Evolutionary conservation across 495 filamentous ascomycete species (phyloP).

Genomic region (Tirmania nivea): DNA sequence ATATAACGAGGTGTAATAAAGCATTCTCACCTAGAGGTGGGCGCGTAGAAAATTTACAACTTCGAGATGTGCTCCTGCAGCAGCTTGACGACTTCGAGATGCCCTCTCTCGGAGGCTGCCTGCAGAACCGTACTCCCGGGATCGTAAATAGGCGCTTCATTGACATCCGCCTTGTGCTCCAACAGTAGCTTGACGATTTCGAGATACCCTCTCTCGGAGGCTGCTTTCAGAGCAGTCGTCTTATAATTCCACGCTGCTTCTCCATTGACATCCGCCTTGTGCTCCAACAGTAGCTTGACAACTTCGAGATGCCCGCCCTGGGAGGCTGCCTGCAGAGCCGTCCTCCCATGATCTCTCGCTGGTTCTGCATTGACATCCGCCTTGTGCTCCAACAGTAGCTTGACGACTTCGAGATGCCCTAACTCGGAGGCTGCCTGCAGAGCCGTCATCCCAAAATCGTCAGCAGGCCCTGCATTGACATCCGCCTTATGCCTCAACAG

Average conservation of each 20-base stretch:
- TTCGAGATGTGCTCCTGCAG: background rate
- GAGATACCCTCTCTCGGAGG: background rate
- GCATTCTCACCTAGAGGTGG: no score
- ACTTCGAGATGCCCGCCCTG: conserved; percentile 7
- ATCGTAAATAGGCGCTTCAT: no score
- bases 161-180: background rate
- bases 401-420: background rate
- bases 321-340: conserved; percentile 2
- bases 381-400: background rate
- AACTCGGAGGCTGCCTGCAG: conserved; percentile 1
- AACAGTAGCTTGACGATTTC: background rate
- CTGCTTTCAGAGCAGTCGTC: background rate
- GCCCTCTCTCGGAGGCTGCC: background rate
- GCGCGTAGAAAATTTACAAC: background rate
- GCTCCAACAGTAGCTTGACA: conserved; percentile 8
- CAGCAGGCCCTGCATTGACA: background rate
- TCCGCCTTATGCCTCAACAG: conserved; percentile 1
- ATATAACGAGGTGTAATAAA: no score
- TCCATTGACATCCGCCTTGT: background rate
- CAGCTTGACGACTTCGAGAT: background rate
- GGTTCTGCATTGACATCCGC: background rate
- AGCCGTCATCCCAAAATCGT: background rate
- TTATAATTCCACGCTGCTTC: no score
- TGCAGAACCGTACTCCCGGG: background rate
- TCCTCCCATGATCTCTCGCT: background rate